These are phyloP conservation scores for Alternaria panax DNA, from an alignment of 2,329 filamentous ascomycete genomes.

Conservation along the genomic window DNA sequence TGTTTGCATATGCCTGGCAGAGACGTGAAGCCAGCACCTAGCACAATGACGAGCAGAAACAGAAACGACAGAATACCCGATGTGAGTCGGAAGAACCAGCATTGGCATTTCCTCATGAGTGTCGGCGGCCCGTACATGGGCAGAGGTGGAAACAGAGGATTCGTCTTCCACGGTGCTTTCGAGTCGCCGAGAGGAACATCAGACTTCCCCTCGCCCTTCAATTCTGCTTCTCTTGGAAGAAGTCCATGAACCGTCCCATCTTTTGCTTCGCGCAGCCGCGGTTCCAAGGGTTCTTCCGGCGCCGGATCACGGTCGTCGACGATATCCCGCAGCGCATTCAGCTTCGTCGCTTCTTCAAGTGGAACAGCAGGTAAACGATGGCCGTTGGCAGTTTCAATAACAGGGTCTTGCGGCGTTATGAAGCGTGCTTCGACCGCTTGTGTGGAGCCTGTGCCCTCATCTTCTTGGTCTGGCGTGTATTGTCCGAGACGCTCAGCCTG, in stretches of 20 bases:
- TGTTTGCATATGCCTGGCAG: conserved; percentile 62
- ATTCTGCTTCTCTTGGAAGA: conserved; percentile 28
- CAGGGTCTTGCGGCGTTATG: conserved; percentile 73
- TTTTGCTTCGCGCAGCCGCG: conserved; percentile 50
- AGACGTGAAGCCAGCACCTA: conserved; percentile 75
- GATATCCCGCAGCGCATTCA: conserved; percentile 69
- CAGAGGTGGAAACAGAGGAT: conserved; percentile 83
- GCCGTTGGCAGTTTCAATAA: conserved; percentile 73
- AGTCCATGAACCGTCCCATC: conserved; percentile 54
- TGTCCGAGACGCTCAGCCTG: conserved; percentile 63
- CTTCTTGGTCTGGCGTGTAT: conserved; percentile 51
- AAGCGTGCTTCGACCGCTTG: conserved; percentile 68
- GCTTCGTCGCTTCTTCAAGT: conserved; percentile 71
- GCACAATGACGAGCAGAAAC: conserved; percentile 78
- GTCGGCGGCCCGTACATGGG: conserved; percentile 82
- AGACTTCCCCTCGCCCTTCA: conserved; percentile 53
- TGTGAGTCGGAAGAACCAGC: conserved; percentile 67
- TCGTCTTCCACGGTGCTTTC: conserved; percentile 71
- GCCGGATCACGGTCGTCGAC: conserved; percentile 51
- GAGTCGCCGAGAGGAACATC: conserved; percentile 55
- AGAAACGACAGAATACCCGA: conserved; percentile 79
- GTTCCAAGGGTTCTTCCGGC: conserved; percentile 34
- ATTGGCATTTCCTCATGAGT: conserved; percentile 69
- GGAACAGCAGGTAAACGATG: conserved; percentile 73
- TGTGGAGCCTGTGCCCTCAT: conserved; percentile 55